phyloP scores from a whole-genome alignment of 2,329 filamentous ascomycete genomes.

The Aureobasidium sp. region DNA sequence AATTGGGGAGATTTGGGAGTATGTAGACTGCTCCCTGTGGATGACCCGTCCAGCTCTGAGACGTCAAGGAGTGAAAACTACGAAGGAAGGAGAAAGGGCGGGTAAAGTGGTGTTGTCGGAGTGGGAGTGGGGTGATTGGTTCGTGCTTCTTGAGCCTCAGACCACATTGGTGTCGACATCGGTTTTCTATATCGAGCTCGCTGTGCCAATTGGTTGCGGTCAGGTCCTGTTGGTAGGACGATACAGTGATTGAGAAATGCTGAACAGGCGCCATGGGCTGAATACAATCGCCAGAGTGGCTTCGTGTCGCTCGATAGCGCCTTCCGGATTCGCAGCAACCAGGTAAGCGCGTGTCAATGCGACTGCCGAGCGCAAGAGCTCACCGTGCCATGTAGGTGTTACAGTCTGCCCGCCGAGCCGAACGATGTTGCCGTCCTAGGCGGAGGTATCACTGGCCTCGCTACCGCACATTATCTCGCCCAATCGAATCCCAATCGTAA shows the following conservation, averaged over 20 bases:
- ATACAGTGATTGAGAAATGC: conserved; percentile 1
- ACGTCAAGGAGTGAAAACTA: neutral
- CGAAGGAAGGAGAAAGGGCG: neutral
- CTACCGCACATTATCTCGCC: conserved; percentile 67
- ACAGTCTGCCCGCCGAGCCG: conserved; percentile 12
- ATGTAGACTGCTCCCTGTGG: neutral
- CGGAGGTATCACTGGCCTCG: conserved; percentile 74
- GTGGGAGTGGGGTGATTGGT: neutral
- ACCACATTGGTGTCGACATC: neutral
- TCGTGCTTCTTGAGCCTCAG: conserved; percentile 2
- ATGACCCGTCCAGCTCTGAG: neutral
- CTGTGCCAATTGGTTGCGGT: neutral
- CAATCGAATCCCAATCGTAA: conserved; percentile 58
- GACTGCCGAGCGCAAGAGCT: neutral
- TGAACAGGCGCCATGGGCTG: conserved; percentile 12
- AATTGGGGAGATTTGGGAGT: neutral
- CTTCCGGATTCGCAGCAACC: neutral
- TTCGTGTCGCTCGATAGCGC: neutral
- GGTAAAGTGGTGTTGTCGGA: neutral
- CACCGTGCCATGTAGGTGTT: neutral
- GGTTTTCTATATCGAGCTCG: neutral
- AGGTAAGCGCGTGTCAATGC: neutral
- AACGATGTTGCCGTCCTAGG: conserved; percentile 60
- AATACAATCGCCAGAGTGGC: neutral
- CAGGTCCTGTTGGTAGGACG: neutral